Percentiles rank a stretch among this genome's conserved stretches.
phyloP scores from a whole-genome alignment of 345 rosid species.

The Toxicodendron radicans region DNA sequence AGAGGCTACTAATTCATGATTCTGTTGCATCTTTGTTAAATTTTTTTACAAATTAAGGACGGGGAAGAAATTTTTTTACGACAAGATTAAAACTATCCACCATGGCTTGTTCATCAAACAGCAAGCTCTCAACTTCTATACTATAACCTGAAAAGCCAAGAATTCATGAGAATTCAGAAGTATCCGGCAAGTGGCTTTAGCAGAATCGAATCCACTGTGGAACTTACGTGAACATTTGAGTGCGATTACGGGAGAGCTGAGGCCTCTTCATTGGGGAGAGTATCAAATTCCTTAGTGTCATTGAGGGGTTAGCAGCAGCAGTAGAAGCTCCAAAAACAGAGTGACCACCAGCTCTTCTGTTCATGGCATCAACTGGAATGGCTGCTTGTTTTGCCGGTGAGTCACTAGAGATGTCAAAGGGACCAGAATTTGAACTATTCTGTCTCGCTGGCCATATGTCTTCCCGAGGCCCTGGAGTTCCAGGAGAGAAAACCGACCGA shows the following conservation, averaged over 20 bases:
- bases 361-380: constrained; percentile 56
- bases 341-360: constrained; percentile 52
- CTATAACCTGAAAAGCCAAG: constrained; percentile 34
- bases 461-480: constrained; percentile 94
- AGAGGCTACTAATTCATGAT: background rate
- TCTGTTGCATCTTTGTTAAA: background rate
- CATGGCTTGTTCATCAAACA: background rate
- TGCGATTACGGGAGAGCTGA: constrained; percentile 77
- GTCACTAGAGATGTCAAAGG: constrained; percentile 58
- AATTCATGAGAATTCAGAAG: background rate
- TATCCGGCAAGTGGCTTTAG: background rate
- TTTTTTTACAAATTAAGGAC: background rate
- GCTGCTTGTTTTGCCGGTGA: constrained; percentile 59
- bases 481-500: constrained; percentile 75
- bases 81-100: background rate
- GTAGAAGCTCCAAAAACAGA: constrained; percentile 51
- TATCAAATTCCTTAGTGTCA: constrained; percentile 80
- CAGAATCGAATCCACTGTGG: background rate
- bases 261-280: constrained; percentile 93
- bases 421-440: constrained; percentile 71
- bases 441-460: constrained; percentile 91
- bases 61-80: background rate
- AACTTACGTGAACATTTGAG: constrained; percentile 75
- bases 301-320: constrained; percentile 57
- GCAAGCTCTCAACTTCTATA: background rate